Evolutionary conservation across 768 basidiomycete genomes (phyloP).

Genomic region (Russula sp.): DNA sequence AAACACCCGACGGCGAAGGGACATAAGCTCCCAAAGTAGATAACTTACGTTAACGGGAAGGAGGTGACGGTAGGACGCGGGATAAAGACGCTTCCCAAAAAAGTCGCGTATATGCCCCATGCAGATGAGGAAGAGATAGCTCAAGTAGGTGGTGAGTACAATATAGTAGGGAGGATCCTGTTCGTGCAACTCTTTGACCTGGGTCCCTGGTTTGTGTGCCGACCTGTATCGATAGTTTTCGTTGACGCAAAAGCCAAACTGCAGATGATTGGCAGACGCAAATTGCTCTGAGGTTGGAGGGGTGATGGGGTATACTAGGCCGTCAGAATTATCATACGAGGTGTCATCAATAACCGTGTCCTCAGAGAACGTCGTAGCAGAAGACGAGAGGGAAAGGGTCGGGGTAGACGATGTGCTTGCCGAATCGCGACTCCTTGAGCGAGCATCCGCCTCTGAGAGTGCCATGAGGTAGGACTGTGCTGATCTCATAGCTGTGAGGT

Average conservation of each 20-base stretch:
- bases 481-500: constrained; percentile 37
- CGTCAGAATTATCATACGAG: constrained; percentile 39
- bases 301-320: constrained; percentile 50
- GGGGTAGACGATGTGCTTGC: constrained; percentile 55
- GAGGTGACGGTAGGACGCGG: constrained; percentile 68
- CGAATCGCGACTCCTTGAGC: constrained; percentile 42
- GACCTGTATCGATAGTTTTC: constrained; percentile 65
- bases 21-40: not conserved
- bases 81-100: constrained; percentile 75
- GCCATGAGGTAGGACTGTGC: constrained; percentile 57
- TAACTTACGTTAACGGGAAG: constrained; percentile 75
- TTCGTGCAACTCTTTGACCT: constrained; percentile 50
- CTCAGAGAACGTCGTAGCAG: constrained; percentile 59
- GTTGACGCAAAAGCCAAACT: constrained; percentile 88
- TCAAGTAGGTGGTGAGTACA: constrained; percentile 84
- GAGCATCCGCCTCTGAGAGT: constrained; percentile 58
- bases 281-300: constrained; percentile 78
- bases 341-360: constrained; percentile 56
- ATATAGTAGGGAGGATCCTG: constrained; percentile 92
- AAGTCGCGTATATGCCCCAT: constrained; percentile 95
- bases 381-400: constrained; percentile 67
- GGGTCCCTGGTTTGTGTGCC: constrained; percentile 44
- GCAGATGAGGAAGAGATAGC: constrained; percentile 86
- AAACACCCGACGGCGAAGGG: not conserved
- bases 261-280: constrained; percentile 74